phyloP scores from a whole-genome alignment of 495 filamentous ascomycete species.

The Trichoderma orchidacearum region DNA sequence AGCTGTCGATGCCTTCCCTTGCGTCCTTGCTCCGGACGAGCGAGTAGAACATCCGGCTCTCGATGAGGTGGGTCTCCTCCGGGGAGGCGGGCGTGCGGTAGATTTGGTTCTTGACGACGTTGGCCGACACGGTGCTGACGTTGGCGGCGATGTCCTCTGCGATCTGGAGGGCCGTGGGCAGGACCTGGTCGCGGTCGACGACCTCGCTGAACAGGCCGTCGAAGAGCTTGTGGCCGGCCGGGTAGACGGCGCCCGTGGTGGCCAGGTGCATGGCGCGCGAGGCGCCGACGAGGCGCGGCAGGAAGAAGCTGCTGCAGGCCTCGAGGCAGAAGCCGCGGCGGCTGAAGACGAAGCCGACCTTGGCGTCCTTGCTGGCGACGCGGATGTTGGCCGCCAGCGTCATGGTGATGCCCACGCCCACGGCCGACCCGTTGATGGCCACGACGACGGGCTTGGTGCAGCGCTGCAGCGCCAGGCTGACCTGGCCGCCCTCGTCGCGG shows the following conservation, averaged over 20 bases:
- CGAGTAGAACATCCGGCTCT: constrained; percentile 41
- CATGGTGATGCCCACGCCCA: constrained; percentile 57
- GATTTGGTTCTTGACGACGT: constrained; percentile 46
- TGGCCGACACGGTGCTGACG: constrained; percentile 37
- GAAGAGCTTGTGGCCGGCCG: constrained; percentile 27
- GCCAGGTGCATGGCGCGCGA: constrained; percentile 43
- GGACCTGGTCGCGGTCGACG: constrained; percentile 32
- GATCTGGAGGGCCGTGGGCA: constrained; percentile 41
- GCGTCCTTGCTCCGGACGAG: constrained; percentile 38
- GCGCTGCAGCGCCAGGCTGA: constrained; percentile 43
- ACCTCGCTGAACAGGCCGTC: constrained; percentile 42
- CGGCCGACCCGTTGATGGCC: constrained; percentile 51
- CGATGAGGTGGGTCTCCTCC: constrained; percentile 45
- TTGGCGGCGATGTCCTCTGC: constrained; percentile 45
- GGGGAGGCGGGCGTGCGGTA: constrained; percentile 37
- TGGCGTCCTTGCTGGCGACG: constrained; percentile 38
- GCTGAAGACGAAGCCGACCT: constrained; percentile 53
- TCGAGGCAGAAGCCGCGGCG: constrained; percentile 49
- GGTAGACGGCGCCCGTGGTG: constrained; percentile 30
- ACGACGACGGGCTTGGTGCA: constrained; percentile 53
- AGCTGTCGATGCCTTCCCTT: constrained; percentile 30
- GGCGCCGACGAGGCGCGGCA: constrained; percentile 45
- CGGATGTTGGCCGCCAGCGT: constrained; percentile 47
- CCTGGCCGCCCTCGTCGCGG: constrained; percentile 36
- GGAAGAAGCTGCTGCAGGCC: constrained; percentile 48